phyloP scores from a whole-genome alignment of 768 basidiomycete genomes.

The Naganishia friedmannii region DNA sequence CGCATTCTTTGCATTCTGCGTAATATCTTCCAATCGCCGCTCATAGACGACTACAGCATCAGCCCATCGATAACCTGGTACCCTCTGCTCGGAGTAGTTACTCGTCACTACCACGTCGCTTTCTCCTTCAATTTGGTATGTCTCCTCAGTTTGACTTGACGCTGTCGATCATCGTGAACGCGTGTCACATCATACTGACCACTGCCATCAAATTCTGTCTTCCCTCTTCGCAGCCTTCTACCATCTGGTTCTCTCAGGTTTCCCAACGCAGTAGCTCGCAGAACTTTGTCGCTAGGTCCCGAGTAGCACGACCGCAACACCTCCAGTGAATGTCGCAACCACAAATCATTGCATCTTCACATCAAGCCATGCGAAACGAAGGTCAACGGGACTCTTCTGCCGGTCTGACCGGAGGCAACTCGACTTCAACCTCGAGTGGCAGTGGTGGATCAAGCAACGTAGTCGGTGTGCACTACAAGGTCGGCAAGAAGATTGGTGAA shows the following conservation, averaged over 20 bases:
- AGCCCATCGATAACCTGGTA: not conserved
- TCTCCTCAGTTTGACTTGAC: no score
- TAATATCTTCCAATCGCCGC: not conserved
- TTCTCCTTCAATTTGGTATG: not conserved
- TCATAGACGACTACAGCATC: not conserved
- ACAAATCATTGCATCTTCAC: slow-evolving; percentile 22
- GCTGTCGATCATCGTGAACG: no score
- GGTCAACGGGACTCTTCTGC: slow-evolving; percentile 17
- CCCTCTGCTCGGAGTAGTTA: not conserved
- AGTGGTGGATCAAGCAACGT: slow-evolving; percentile 54
- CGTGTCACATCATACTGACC: not conserved
- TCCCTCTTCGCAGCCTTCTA: not conserved
- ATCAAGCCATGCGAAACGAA: slow-evolving; percentile 26
- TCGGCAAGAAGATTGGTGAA: slow-evolving; percentile 98
- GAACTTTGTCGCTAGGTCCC: not conserved
- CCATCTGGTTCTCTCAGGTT: not conserved
- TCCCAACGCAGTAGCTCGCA: not conserved
- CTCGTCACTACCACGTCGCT: not conserved
- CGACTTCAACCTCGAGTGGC: slow-evolving; percentile 17
- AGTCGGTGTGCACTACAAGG: slow-evolving; percentile 94
- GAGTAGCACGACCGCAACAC: not conserved
- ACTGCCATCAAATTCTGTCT: slow-evolving; percentile 2
- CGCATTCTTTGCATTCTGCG: slow-evolving; percentile 9
- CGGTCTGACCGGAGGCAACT: slow-evolving; percentile 7
- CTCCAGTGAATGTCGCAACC: slow-evolving; percentile 21